Evolutionary conservation across 23 red algal species (phyloP).

Genomic region (Agarophyton chilense): DNA sequence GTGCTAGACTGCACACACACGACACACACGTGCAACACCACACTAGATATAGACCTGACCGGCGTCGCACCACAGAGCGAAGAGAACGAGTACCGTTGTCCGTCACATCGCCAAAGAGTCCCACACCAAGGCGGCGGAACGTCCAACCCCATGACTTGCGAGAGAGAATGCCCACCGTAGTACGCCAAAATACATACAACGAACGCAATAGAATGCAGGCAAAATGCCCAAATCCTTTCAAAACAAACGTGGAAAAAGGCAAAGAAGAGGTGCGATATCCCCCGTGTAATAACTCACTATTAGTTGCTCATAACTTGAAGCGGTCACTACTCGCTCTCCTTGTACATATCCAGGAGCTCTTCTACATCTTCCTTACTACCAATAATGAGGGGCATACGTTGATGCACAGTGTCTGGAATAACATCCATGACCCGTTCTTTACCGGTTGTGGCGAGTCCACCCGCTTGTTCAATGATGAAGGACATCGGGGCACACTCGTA

Average conservation of each 20-base stretch:
- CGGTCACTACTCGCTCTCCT: conserved; percentile 16
- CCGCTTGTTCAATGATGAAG: conserved; percentile 95
- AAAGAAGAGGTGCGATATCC: neutral
- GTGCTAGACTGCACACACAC: too few species aligned
- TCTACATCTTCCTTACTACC: conserved; percentile 84
- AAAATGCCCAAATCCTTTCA: too few species aligned
- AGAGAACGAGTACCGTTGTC: too few species aligned
- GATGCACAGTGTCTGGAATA: conserved; percentile 84
- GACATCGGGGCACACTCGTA: conserved; percentile 98
- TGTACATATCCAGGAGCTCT: conserved; percentile 91
- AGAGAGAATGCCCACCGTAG: too few species aligned
- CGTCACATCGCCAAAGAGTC: too few species aligned
- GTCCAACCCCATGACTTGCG: too few species aligned
- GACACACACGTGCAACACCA: too few species aligned
- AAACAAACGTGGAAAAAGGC: neutral
- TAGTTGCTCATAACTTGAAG: neutral
- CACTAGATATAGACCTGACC: too few species aligned
- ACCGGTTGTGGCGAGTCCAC: conserved; percentile 90
- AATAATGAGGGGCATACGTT: conserved; percentile 91
- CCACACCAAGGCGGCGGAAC: too few species aligned
- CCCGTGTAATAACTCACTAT: neutral
- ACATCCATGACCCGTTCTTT: conserved; percentile 88
- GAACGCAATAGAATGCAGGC: too few species aligned
- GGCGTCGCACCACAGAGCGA: too few species aligned
- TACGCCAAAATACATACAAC: too few species aligned